Conservation (phyloP, 2,329 filamentous ascomycete genomes). For the Exophiala dermatitidis region DNA sequence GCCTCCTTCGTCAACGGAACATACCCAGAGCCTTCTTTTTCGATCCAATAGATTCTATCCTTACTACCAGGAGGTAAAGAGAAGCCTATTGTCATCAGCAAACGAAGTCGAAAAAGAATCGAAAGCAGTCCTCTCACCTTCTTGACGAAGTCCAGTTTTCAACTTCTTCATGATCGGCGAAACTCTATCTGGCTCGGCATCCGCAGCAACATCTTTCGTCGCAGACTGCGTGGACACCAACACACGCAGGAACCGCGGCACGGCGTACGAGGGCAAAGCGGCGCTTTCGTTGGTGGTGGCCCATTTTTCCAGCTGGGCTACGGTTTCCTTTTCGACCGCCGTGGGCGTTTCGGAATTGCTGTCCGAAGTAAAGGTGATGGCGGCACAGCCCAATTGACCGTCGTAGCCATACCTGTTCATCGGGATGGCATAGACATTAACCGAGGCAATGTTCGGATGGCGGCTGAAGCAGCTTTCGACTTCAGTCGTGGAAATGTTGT, state of each 20-base stretch:
- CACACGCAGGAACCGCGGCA: conserved; percentile 17
- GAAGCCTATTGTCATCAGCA: conserved; percentile 1
- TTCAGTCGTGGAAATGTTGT: conserved; percentile 74
- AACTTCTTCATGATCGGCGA: conserved; percentile 18
- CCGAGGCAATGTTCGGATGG: conserved; percentile 20
- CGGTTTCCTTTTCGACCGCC: conserved; percentile 3
- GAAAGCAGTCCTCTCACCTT: conserved; percentile 5
- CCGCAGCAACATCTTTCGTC: conserved; percentile 3
- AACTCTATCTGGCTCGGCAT: conserved; percentile 8
- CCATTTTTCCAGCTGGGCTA: conserved; percentile 14
- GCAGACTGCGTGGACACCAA: conserved; percentile 9
- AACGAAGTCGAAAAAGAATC: background rate
- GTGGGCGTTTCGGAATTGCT: conserved; percentile 24
- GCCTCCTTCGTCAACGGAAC: conserved; percentile 6
- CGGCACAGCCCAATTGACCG: conserved; percentile 17
- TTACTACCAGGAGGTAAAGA: background rate
- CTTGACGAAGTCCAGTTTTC: conserved; percentile 12
- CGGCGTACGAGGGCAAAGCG: conserved; percentile 16
- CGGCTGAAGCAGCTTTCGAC: conserved; percentile 40
- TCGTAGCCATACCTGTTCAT: conserved; percentile 24
- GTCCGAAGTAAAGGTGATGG: conserved; percentile 9
- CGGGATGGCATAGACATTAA: conserved; percentile 24
- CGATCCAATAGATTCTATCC: conserved; percentile 13
- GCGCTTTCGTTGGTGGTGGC: conserved; percentile 10
- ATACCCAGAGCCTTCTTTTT: conserved; percentile 11